Percentiles rank a stretch among this genome's conserved stretches.
These are phyloP conservation scores for Arthrinium puccinioides DNA, from an alignment of 2,329 filamentous ascomycete genomes.

Conservation along the genomic window DNA sequence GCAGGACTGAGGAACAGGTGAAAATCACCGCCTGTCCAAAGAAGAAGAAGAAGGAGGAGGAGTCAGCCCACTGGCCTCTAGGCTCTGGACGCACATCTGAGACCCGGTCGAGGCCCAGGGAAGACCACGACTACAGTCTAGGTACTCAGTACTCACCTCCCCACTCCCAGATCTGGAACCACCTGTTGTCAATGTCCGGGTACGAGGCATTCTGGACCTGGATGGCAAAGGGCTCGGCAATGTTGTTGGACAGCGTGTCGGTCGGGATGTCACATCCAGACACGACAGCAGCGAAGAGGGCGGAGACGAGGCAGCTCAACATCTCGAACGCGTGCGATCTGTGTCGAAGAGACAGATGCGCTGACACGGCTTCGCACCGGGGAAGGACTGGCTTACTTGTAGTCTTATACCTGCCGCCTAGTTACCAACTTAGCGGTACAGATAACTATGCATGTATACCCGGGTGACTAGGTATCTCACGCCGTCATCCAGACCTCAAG, in stretches of 20 bases:
- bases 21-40: conserved; percentile 25
- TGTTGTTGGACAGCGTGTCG: conserved; percentile 21
- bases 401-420: too few relatives aligned
- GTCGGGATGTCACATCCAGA: conserved; percentile 23
- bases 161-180: conserved; percentile 28
- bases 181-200: conserved; percentile 27
- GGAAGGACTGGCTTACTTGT: too few relatives aligned
- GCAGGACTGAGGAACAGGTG: conserved; percentile 30
- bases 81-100: neutral
- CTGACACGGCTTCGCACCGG: too few relatives aligned
- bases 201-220: conserved; percentile 28
- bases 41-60: neutral
- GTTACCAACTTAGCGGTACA: too few relatives aligned
- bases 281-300: conserved; percentile 9
- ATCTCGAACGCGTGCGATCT: too few relatives aligned
- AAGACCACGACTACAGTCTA: neutral
- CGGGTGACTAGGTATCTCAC: too few relatives aligned
- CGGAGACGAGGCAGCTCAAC: neutral
- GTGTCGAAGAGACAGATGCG: too few relatives aligned
- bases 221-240: conserved; percentile 25
- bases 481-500: too few relatives aligned
- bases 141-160: conserved; percentile 13
- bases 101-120: too few relatives aligned
- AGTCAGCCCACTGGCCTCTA: neutral
- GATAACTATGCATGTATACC: too few relatives aligned